phyloP scores from a whole-genome alignment of 495 filamentous ascomycete genomes.

The Neurospora sublineolata region DNA sequence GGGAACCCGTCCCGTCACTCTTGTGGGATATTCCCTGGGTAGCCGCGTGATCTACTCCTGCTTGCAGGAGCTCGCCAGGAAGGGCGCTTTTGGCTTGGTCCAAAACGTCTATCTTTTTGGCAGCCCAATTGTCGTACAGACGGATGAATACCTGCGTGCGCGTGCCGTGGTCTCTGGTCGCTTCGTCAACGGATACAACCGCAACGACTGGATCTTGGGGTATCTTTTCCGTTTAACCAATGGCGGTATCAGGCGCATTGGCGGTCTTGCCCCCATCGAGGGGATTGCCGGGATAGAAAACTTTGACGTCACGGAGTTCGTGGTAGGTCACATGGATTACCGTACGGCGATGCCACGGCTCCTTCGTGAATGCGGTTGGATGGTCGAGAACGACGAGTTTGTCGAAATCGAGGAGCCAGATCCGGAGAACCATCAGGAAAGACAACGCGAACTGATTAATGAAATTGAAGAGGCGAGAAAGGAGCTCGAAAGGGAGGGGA shows the following conservation, averaged over 20 bases:
- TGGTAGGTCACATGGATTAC: slow-evolving; percentile 95
- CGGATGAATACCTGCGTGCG: slow-evolving; percentile 77
- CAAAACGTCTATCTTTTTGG: slow-evolving; percentile 96
- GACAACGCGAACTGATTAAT: slow-evolving; percentile 85
- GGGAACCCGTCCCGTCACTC: slow-evolving; percentile 79
- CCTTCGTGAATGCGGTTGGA: slow-evolving; percentile 70
- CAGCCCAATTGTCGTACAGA: slow-evolving; percentile 80
- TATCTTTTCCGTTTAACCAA: slow-evolving; percentile 93
- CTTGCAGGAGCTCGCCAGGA: slow-evolving; percentile 72
- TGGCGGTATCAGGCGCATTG: slow-evolving; percentile 83
- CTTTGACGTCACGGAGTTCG: slow-evolving; percentile 72
- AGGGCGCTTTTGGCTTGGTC: slow-evolving; percentile 80
- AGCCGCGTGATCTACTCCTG: slow-evolving; percentile 88
- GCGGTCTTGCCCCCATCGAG: slow-evolving; percentile 75
- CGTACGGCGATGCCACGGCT: slow-evolving; percentile 81
- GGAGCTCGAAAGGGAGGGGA: slow-evolving; percentile 57
- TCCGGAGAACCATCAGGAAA: slow-evolving; percentile 77
- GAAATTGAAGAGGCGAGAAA: slow-evolving; percentile 93
- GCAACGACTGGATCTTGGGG: slow-evolving; percentile 94
- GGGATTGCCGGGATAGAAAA: slow-evolving; percentile 77
- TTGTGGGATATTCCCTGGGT: slow-evolving; percentile 94
- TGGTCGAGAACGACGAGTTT: slow-evolving; percentile 86
- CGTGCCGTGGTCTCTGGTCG: slow-evolving; percentile 74
- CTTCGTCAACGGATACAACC: slow-evolving; percentile 90
- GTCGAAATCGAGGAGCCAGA: slow-evolving; percentile 96